phyloP scores from a whole-genome alignment of 805 yeast genomes.

The Starmerella vitae region DNA sequence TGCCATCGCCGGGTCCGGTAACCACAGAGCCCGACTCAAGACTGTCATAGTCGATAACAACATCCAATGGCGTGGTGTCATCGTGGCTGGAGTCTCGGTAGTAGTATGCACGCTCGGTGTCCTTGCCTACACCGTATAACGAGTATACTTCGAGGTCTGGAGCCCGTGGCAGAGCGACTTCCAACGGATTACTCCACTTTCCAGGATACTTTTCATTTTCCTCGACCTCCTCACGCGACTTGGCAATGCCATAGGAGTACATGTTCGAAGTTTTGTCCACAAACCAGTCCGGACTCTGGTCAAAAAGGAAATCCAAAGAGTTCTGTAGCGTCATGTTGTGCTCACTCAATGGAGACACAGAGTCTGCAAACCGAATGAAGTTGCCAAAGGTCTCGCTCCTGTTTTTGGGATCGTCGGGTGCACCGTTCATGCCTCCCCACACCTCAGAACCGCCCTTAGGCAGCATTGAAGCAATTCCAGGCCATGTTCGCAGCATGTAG shows the following conservation, averaged over 20 bases:
- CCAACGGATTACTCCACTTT: conserved; percentile 92
- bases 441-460: conserved; percentile 88
- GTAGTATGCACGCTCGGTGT: conserved; percentile 85
- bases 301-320: conserved; percentile 52
- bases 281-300: conserved; percentile 68
- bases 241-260: conserved; percentile 69
- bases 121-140: conserved; percentile 92
- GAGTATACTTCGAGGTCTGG: conserved; percentile 83
- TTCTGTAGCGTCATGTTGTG: conserved; percentile 50
- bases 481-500: conserved; percentile 72
- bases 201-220: conserved; percentile 55
- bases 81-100: conserved; percentile 59
- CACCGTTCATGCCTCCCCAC: conserved; percentile 62
- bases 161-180: conserved; percentile 82
- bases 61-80: conserved; percentile 40
- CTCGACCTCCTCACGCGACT: conserved; percentile 42
- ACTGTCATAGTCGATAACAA: conserved; percentile 56
- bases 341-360: conserved; percentile 32
- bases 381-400: conserved; percentile 45
- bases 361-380: conserved; percentile 51
- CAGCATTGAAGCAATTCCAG: conserved; percentile 90
- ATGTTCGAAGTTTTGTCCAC: conserved; percentile 47
- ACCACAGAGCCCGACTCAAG: conserved; percentile 45
- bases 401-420: conserved; percentile 44
- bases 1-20: conserved; percentile 92